Conservation (phyloP, 257 asterid genomes). For the Coffea eugenioides region DNA sequence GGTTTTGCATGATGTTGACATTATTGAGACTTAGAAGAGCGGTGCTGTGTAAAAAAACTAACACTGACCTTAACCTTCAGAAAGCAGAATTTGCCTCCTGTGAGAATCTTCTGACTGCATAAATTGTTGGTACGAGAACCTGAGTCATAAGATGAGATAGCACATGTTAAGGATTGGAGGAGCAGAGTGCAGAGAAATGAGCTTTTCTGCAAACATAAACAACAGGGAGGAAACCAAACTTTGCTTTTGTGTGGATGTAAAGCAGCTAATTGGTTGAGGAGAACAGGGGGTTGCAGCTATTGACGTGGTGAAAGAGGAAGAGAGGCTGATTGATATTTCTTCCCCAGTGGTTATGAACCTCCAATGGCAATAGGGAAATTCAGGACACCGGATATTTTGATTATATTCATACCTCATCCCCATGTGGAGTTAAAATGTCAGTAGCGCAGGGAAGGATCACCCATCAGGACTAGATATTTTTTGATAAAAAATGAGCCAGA, state of each 20-base stretch:
- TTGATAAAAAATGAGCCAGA: no score
- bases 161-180: neutral
- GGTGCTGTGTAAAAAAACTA: no score
- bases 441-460: no score
- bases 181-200: neutral
- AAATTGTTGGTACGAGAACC: slow-evolving; percentile 8
- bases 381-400: neutral
- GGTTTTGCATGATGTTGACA: neutral
- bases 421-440: no score
- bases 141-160: neutral
- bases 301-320: neutral
- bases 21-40: neutral
- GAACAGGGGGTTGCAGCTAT: slow-evolving; percentile 15
- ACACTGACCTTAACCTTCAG: slow-evolving; percentile 19
- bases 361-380: neutral
- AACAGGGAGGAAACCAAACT: neutral
- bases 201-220: neutral
- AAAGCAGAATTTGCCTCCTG: neutral
- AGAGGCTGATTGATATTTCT: neutral
- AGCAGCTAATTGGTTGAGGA: neutral
- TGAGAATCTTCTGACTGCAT: slow-evolving; percentile 4
- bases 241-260: neutral
- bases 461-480: no score
- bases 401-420: no score
- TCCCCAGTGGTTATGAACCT: neutral